These are phyloP conservation scores for Backusella liffmaniae DNA, from an alignment of 192 early-diverging fungal species.

Conservation along the genomic window DNA sequence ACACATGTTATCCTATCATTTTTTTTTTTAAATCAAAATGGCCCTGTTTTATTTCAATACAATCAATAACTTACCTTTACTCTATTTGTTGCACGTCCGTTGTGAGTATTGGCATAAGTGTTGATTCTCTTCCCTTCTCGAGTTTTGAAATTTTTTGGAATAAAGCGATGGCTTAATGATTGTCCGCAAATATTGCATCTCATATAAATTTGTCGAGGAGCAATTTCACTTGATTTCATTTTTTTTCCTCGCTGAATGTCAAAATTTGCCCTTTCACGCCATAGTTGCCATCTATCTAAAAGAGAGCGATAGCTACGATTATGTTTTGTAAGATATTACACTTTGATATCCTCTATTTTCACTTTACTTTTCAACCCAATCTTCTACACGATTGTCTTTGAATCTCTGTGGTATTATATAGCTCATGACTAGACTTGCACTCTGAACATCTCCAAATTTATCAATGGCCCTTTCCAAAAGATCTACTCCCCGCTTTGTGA, in stretches of 20 bases:
- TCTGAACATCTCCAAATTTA: slow-evolving; percentile 88
- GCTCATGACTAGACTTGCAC: slow-evolving; percentile 67
- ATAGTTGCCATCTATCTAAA: slow-evolving; percentile 88
- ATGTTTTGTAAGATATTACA: background rate
- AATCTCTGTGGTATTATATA: slow-evolving; percentile 61
- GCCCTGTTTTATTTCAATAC: background rate
- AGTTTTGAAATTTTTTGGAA: slow-evolving; percentile 44
- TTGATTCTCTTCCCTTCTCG: slow-evolving; percentile 50
- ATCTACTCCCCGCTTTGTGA: slow-evolving; percentile 62
- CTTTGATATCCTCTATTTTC: background rate
- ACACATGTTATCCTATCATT: slow-evolving; percentile 45
- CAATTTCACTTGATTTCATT: slow-evolving; percentile 52
- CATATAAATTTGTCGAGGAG: slow-evolving; percentile 77
- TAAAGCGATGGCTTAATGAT: slow-evolving; percentile 51
- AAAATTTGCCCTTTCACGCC: slow-evolving; percentile 80
- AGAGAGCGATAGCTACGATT: slow-evolving; percentile 73
- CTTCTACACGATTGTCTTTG: slow-evolving; percentile 56
- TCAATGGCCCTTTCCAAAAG: slow-evolving; percentile 83
- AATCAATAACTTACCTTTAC: slow-evolving; percentile 28
- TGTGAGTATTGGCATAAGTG: slow-evolving; percentile 21
- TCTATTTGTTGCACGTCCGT: slow-evolving; percentile 14
- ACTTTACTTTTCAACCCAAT: slow-evolving; percentile 69
- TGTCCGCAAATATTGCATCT: slow-evolving; percentile 87
- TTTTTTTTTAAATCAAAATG: background rate
- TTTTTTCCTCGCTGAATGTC: slow-evolving; percentile 83